phyloP scores from a whole-genome alignment of 345 rosid species.

The Viola odorata region DNA sequence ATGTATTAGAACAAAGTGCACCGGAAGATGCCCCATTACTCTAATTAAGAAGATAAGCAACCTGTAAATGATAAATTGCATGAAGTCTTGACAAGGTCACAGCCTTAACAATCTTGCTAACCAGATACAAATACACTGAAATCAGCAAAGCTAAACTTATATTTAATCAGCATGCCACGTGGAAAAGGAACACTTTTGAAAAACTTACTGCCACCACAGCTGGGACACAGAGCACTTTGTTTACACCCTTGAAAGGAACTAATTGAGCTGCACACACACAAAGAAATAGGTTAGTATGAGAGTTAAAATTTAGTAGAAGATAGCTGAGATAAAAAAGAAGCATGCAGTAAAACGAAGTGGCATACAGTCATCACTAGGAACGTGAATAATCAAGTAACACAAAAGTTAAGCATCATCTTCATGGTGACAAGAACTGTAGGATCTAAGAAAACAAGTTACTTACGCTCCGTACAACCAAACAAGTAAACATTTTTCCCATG shows the following conservation, averaged over 20 bases:
- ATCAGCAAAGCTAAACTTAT: not conserved
- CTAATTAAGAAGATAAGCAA: too few species aligned
- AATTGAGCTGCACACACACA: conserved; percentile 67
- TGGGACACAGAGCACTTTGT: conserved; percentile 58
- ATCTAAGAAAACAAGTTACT: conserved; percentile 35
- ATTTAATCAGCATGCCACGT: not conserved
- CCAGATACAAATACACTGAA: not conserved
- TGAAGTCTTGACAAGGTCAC: not conserved
- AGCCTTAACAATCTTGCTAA: not conserved
- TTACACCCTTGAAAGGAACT: conserved; percentile 51
- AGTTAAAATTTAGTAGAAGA: too few species aligned
- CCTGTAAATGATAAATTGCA: too few species aligned
- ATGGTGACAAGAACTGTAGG: too few species aligned
- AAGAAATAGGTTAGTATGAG: too few species aligned
- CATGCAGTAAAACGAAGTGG: too few species aligned
- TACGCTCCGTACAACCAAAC: conserved; percentile 93
- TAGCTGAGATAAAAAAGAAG: not conserved
- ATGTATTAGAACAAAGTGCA: too few species aligned
- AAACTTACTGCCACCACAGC: conserved; percentile 82
- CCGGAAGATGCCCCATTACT: too few species aligned
- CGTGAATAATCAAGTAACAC: too few species aligned
- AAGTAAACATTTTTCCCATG: conserved; percentile 69
- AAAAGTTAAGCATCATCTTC: too few species aligned
- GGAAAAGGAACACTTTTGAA: conserved; percentile 1
- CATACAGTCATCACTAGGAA: too few species aligned